Conservation (phyloP, 208 protist genomes). For the Acanthamoeba sp. region DNA sequence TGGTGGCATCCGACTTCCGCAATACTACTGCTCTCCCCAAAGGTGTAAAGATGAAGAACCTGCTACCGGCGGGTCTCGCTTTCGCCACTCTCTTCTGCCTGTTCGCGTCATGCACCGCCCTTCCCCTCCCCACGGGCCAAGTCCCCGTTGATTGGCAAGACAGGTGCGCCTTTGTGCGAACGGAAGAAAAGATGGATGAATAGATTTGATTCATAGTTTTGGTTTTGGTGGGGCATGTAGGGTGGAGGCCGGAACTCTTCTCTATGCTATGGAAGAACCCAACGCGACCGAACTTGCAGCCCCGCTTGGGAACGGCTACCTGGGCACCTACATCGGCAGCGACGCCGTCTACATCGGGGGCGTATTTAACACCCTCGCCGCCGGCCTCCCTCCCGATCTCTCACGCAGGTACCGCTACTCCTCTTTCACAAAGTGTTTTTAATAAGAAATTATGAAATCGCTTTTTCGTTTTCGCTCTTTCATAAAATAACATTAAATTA, state of each 20-base stretch:
- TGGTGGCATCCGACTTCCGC: too few relatives aligned
- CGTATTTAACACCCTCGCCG: conserved; percentile 67
- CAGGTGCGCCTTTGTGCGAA: neutral
- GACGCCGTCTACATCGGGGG: conserved; percentile 68
- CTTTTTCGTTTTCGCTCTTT: conserved; percentile 28
- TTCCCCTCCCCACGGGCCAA: conserved; percentile 34
- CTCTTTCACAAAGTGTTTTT: neutral
- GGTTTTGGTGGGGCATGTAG: neutral
- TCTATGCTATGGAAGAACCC: conserved; percentile 42
- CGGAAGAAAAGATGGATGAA: neutral
- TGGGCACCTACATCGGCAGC: conserved; percentile 50
- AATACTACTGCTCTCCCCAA: too few relatives aligned
- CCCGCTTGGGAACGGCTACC: conserved; percentile 49
- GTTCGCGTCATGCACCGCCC: neutral
- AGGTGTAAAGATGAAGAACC: neutral
- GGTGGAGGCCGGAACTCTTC: conserved; percentile 22
- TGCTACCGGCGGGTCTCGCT: neutral
- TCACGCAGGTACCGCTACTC: neutral
- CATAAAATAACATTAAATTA: too few relatives aligned
- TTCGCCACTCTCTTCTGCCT: neutral
- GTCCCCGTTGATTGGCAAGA: conserved; percentile 12
- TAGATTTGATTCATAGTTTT: neutral
- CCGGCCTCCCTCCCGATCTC: conserved; percentile 67
- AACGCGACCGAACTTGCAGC: conserved; percentile 32
- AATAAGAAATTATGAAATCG: neutral